Evolutionary conservation across 139 green algal genomes (phyloP), one percentile per base, ranked within the genome.

Genomic region (Haematococcus sp.): DNA sequence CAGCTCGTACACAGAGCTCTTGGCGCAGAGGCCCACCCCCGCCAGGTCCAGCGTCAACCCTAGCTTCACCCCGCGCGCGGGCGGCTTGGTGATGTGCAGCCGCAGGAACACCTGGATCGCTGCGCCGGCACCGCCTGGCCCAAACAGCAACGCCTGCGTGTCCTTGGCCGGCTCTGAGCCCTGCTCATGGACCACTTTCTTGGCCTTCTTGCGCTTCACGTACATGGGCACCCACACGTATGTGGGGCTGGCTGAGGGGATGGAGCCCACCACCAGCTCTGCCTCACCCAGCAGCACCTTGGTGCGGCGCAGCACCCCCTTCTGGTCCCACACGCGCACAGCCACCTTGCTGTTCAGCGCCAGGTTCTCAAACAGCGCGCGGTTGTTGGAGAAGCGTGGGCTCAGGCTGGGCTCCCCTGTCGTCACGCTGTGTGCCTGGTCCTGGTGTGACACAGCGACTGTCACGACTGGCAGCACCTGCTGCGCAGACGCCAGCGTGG

Each of bases 161-260:
- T 15, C 28, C 5, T 19, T 23, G 25, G 25, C 5, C 25, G 55
- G 5, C 22, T 15, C 16, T 7, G 17, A 31, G 7, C 58, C 25
- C 58, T 43, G 25, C 22, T 5, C 58, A 65, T 7, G 4, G 25
- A n/a, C 58, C 3, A 5, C 4, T n/a, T 25, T 27, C 23, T 25
- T 60, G 20, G 52, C 31, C 30, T 43, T 46, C 34, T 46, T 76
- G 56, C 35, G 60, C 46, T 2, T 19, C 55, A 63, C 61, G 70
- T 3, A 56, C 49, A 93, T 75, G 7, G 89, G 83, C 44, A 96
- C 71, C 91, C 90, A 95, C 70, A 94, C 79, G 66, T 93, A 96
- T 7, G 87, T 25, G 1, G 91, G 91, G 31, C 82, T 76, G 30
- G 74, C 83, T 58, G 66, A 68, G 11, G 80, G 80, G 3, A 86